Percentiles rank a stretch among this genome's conserved stretches.
phyloP scores from a whole-genome alignment of 2,329 filamentous ascomycete genomes.

The Chlorencoelia australis region DNA sequence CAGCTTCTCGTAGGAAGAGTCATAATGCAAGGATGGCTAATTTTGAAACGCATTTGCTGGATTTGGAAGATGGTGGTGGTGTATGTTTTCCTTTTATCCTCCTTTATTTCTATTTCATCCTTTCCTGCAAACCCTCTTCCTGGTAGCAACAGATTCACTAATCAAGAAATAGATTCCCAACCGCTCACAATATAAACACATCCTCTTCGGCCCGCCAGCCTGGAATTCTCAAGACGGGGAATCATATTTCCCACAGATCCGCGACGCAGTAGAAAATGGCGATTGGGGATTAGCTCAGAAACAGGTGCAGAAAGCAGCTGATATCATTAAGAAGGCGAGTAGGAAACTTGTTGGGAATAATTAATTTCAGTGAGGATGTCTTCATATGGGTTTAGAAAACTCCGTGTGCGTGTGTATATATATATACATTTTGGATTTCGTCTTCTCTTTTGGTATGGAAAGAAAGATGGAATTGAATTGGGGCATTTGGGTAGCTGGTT shows the following conservation, averaged over 20 bases:
- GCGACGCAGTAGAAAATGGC: conserved; percentile 63
- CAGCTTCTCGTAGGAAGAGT: conserved; percentile 56
- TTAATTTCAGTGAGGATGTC: too few species aligned
- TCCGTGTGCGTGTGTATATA: too few species aligned
- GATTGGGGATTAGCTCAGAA: conserved; percentile 61
- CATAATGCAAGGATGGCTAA: conserved; percentile 71
- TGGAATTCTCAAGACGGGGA: conserved; percentile 64
- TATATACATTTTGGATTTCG: too few species aligned
- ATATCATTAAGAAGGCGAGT: conserved; percentile 52
- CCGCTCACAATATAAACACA: conserved; percentile 87
- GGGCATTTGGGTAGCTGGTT: too few species aligned
- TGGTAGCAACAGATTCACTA: too few species aligned
- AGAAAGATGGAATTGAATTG: too few species aligned
- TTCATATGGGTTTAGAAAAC: too few species aligned
- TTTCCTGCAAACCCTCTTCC: too few species aligned
- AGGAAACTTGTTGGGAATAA: conserved; percentile 11
- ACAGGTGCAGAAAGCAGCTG: conserved; percentile 62
- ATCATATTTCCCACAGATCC: conserved; percentile 71
- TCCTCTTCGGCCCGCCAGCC: conserved; percentile 74
- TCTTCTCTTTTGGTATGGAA: too few species aligned
- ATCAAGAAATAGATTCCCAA: conserved; percentile 54
- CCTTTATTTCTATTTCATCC: neutral
- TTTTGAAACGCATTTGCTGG: conserved; percentile 78
- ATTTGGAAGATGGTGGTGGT: conserved; percentile 60
- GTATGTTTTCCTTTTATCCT: conserved; percentile 42